Evolutionary conservation across 768 basidiomycete genomes (phyloP).

Genomic region (Leccinum truebloodii): DNA sequence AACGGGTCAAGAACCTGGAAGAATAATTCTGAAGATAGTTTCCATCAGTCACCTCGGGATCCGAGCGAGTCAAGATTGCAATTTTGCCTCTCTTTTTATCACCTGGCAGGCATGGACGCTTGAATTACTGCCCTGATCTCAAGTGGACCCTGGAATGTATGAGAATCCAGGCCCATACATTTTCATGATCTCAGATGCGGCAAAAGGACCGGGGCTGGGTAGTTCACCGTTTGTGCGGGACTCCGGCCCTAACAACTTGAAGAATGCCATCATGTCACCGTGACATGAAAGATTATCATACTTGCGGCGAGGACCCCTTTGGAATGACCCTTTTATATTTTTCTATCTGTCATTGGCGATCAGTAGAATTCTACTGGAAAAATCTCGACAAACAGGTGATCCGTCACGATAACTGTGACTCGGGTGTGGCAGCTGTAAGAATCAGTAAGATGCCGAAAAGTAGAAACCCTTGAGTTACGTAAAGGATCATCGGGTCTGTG

Average conservation of each 20-base stretch:
- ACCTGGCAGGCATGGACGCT: background rate
- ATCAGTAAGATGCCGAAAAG: background rate
- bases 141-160: background rate
- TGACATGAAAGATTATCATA: background rate
- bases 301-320: background rate
- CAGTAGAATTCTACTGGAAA: background rate
- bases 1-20: too few relatives aligned
- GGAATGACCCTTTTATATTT: background rate
- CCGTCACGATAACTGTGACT: background rate
- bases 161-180: background rate
- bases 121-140: background rate
- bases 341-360: background rate
- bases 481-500: background rate
- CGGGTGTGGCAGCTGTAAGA: too few relatives aligned
- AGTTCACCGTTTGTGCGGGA: background rate
- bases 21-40: background rate
- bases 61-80: background rate
- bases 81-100: background rate
- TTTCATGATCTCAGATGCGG: slow-evolving; percentile 3
- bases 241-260: background rate
- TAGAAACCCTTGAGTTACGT: background rate
- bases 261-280: too few relatives aligned
- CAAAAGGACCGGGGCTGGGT: background rate
- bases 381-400: background rate
- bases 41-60: background rate